phyloP scores from a whole-genome alignment of 2,329 filamentous ascomycete genomes.

The Diaporthe sp. region DNA sequence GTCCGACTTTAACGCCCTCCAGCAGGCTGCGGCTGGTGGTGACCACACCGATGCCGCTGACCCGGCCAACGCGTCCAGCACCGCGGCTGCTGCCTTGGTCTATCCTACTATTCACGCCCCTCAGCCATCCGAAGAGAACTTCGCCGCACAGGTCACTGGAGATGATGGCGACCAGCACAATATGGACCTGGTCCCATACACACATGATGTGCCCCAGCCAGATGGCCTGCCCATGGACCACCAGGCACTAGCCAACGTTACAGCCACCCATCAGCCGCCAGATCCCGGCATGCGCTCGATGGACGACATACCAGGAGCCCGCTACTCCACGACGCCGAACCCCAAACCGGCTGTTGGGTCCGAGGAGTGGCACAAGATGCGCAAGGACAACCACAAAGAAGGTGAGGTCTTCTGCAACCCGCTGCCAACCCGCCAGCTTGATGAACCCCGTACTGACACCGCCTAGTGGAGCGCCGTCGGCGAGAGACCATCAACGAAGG shows the following conservation, averaged over 20 bases:
- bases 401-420: constrained; percentile 64
- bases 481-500: constrained; percentile 99
- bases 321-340: constrained; percentile 54
- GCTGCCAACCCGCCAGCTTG: neutral
- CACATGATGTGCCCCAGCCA: constrained; percentile 48
- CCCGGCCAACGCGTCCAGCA: constrained; percentile 65
- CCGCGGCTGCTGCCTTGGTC: constrained; percentile 69
- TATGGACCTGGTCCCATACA: constrained; percentile 46
- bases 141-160: constrained; percentile 61
- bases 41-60: constrained; percentile 60
- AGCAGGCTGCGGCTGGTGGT: constrained; percentile 57
- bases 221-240: constrained; percentile 46
- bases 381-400: constrained; percentile 99
- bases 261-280: constrained; percentile 26
- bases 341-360: constrained; percentile 92
- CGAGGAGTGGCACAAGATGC: constrained; percentile 97
- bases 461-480: constrained; percentile 88
- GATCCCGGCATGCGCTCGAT: constrained; percentile 36
- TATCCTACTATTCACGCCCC: constrained; percentile 70
- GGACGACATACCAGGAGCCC: constrained; percentile 44
- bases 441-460: constrained; percentile 34
- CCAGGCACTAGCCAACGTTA: constrained; percentile 27
- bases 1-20: constrained; percentile 66
- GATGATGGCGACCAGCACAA: constrained; percentile 51
- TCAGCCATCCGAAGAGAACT: constrained; percentile 68